Evolutionary conservation across 2,329 filamentous ascomycete genomes (phyloP), one percentile per base, ranked within the genome.

Genomic region (Rhynchosporium agropyri): DNA sequence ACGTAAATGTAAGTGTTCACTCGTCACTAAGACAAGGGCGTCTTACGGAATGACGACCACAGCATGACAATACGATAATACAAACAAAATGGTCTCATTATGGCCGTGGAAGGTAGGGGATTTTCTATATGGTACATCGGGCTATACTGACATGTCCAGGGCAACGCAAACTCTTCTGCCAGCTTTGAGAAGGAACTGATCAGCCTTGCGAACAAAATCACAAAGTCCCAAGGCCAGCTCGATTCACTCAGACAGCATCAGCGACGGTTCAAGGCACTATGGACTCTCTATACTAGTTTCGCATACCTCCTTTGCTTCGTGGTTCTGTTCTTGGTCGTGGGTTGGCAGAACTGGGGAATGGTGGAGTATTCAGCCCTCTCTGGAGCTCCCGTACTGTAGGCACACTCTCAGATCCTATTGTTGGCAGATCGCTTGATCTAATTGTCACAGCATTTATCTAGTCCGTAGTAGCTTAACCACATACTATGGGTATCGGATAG

Each of bases 171-270:
- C 74, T 96, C 93, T 68, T 89, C 95, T 31, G 93, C 92, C 58
- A 91, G 89, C 3, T 99, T 98, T 74, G 95, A 99, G 79, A 97
- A 93, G 81, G 87, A 89, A 2, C 87, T 99, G 36, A 91, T 92
- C 9, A 83, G 86, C 29, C 85, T 99, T 51, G 90, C 93, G 10
- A 80, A 81, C 58, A 97, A 95, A 78, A 97, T 99, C 76, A 82
- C 88, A 46, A 84, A 86, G 67, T 86, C 89, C 2, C 89, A 89
- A 70, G 79, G 88, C 48, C 85, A 83, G 58, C 88, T 97, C 68
- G 92, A 97, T 72, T 81, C 80, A 48, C 82, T 89, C 45, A 87
- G 91, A 53, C 83, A 89, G 69, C 85, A 84, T 65, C 87, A 90
- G 56, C 87, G 94, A 63, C 89, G 93, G 63, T 84, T 89, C 71